phyloP scores from a whole-genome alignment of 805 yeast genomes.

The Metschnikowia orientalis region DNA sequence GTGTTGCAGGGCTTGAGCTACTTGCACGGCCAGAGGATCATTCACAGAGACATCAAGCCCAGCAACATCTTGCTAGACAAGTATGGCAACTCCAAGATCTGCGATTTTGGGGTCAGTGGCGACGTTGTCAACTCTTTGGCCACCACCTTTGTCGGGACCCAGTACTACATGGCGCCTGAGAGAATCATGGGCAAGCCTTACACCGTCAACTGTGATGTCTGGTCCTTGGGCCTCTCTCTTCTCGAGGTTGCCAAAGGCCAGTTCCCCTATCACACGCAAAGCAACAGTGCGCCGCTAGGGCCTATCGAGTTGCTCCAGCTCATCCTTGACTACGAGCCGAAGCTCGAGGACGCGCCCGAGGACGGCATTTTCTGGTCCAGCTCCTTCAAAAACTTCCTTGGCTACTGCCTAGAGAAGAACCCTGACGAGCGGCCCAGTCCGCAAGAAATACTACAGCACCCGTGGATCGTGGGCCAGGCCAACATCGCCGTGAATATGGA shows the following conservation, averaged over 20 bases:
- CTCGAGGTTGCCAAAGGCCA: constrained; percentile 90
- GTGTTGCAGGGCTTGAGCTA: constrained; percentile 83
- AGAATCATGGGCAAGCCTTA: constrained; percentile 94
- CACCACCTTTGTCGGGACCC: constrained; percentile 95
- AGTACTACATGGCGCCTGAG: constrained; percentile 98
- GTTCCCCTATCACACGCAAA: constrained; percentile 60
- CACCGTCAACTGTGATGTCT: constrained; percentile 90
- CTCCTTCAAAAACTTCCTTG: constrained; percentile 77
- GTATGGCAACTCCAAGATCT: constrained; percentile 79
- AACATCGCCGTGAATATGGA: constrained; percentile 77
- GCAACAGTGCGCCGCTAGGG: constrained; percentile 32
- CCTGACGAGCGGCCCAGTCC: constrained; percentile 84
- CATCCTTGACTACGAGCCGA: constrained; percentile 80
- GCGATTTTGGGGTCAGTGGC: constrained; percentile 98
- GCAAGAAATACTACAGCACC: constrained; percentile 87
- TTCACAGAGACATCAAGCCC: constrained; percentile 95
- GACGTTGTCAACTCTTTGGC: constrained; percentile 94
- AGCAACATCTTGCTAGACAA: constrained; percentile 79
- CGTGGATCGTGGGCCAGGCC: constrained; percentile 84
- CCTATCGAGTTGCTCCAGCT: constrained; percentile 84
- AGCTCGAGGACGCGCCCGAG: constrained; percentile 69
- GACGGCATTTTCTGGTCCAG: constrained; percentile 77
- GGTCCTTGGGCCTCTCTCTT: constrained; percentile 92
- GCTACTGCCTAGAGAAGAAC: constrained; percentile 76
- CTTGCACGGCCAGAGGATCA: constrained; percentile 79